A percentile compares a stretch with the other conserved stretches of the same genome.
Evolutionary conservation across 148 eudicot genomes (phyloP).

Genomic region (Nyssa sinensis): DNA sequence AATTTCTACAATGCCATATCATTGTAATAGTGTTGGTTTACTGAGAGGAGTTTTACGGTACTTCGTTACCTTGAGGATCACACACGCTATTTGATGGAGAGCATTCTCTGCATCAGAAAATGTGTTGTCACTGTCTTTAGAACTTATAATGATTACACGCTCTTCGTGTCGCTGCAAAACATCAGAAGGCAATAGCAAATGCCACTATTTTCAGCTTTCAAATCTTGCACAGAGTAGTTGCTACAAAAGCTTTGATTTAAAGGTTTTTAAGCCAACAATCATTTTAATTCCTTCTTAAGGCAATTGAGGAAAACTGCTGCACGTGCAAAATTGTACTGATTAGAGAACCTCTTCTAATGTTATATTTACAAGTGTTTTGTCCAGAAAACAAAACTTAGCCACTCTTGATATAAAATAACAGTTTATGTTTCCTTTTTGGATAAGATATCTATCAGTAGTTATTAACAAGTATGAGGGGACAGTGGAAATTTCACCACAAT

Average conservation of each 20-base stretch:
- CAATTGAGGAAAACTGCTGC: background rate
- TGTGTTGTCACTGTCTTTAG: slow-evolving; percentile 58
- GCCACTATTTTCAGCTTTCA: background rate
- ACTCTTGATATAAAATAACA: no score
- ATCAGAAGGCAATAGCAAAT: background rate
- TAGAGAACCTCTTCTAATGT: background rate
- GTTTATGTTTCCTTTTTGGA: no score
- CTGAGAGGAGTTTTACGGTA: background rate
- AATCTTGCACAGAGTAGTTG: background rate
- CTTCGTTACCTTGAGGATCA: slow-evolving; percentile 67
- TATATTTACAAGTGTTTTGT: background rate
- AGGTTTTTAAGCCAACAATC: background rate
- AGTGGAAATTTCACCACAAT: background rate
- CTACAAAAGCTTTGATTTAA: no score
- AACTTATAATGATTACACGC: slow-evolving; percentile 83
- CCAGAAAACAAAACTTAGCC: background rate
- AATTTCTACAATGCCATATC: background rate
- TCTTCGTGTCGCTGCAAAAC: slow-evolving; percentile 76
- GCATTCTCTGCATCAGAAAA: slow-evolving; percentile 84
- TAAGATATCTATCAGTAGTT: background rate
- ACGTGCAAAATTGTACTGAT: background rate
- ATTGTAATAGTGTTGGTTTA: background rate
- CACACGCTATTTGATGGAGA: slow-evolving; percentile 64
- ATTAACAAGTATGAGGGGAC: background rate
- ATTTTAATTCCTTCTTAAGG: background rate